Evolutionary conservation across 805 yeast genomes (phyloP), one percentile per base, ranked within the genome.

Genomic region (Saccharomycopsis sp.): DNA sequence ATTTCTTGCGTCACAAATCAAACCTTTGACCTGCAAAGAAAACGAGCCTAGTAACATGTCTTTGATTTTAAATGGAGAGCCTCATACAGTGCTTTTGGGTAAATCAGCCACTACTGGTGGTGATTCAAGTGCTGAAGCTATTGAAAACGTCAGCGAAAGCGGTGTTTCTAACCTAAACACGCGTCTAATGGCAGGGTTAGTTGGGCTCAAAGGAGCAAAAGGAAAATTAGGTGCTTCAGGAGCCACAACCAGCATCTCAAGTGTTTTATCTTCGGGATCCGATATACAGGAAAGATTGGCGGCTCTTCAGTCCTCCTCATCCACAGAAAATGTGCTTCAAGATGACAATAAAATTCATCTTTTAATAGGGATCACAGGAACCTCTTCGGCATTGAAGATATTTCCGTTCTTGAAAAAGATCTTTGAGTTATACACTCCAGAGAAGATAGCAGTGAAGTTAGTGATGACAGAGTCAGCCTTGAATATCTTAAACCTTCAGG

Each of bases 301-400:
- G 18, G 12, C 48, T 44, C 48, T 44, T 12, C 48, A 29, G 37
- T 29, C 48, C 8, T n/a, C 48, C 7, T 44, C 21, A 44, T 44
- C 48, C 21, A 44, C 48, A 4, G 48, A 44, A 5, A 18, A 44
- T 12, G 21, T 44, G 37, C 37, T 16, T 8, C 71, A 84, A 66
- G 92, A 89, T 67, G 96, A 89, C 68, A 87, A 84, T 50, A 91
- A 91, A 67, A 78, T 89, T 57, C 99, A 94, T 70, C 84, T 92
- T 48, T 75, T 92, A 58, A 76, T 92, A 50, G 98, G 95, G 18
- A 95, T 94, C 16, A 89, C 98, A 0, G 99, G 99, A 0, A 88
- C 96, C 1, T 97, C 91, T 1, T 98, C 98, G 3, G 89, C 97
- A 1, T 89, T 91, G 62, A 92, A 92, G 70, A 85, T 94, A 16